Evolutionary conservation across 345 rosid species (phyloP), one percentile per base, ranked within the genome.

Genomic region (Trapa incisa): DNA sequence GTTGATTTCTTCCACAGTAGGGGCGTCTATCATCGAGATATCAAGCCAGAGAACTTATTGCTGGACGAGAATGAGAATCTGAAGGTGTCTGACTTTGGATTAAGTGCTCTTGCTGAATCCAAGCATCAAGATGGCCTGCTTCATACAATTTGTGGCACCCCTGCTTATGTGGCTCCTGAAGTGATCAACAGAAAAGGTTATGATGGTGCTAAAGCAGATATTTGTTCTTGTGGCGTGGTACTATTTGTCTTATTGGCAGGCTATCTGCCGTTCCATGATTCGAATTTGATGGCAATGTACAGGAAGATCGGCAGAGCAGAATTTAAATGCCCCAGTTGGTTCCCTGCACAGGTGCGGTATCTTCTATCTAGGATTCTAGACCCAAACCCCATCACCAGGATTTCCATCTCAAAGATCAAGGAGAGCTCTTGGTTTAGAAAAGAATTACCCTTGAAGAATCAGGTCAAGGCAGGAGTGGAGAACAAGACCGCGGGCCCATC

Each of bases 121-220:
- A 87, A 76, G 75, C 80, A 71, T 22, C 95, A 86, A 71, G 95
- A 87, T 74, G 96, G 96, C 53, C 77, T 89, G 58, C 84, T 89
- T 53, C 96, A 89, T 69, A 89, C 96, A 6, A 89, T 85, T 60
- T 89, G 96, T 63, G 92, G 96, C 36, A 87, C 90, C n/a, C 92
- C 96, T 52, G 96, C 89, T 9, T 89, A 89, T 78, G 92, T 89
- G 72, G 93, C 96, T 56, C 96, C 96, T 6, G 93, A 87, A 84
- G 96, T 89, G 65, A 85, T 89, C 48, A 75, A 68, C 72, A 76
- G 87, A 73, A 89, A 82, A 71, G 93, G 96, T 41, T 89, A 89
- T 66, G 91, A 86, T 71, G 92, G 92, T 47, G 86, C 74, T 48
- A 87, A 86, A 71, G 90, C 87, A 64, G 92, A 89, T 76, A 80